Evolutionary conservation across 78 protist genomes (phyloP), one percentile per base, ranked within the genome.

Genomic region (Ministeria vibrans): DNA sequence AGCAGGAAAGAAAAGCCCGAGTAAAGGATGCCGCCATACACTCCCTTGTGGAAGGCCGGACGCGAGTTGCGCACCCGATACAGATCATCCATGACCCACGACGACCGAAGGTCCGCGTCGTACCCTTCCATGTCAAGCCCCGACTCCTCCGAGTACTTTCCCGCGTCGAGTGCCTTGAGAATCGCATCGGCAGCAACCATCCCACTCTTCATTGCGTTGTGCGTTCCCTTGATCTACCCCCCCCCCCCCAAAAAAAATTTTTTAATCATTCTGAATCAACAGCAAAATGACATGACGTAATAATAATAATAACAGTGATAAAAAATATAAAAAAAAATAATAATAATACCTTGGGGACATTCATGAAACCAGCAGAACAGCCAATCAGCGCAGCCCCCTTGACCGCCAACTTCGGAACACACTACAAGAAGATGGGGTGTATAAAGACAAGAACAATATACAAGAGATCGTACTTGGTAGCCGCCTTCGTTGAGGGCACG

Each of bases 401-500:
- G 76, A 83, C 69, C 32, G 76, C n/a, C 4, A 92, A 78, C 83
- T 93, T 83, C 36, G 99, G 99, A 59, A 94, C 44, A 38, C 91
- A 76, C 76, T 86, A 45, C 5, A 9, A 28, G 18, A 61, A 15
- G 55, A 74, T 7, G 13, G 55, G 13, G n/a, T n/a, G n/a, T n/a
- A 51, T 22, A 51, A 51, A 51, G 18, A 51, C 13, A 51, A 51
- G 59, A 51, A 51, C 59, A 51, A 51, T 13, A 51, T 22, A 51
- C 30, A 51, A 51, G 59, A 18, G 18, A 51, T 18, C 66, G 2
- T n/a, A 55, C 73, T 23, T 83, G 91, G 20, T 82, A 28, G 32
- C 99, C 99, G 32, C 99, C 99, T 78, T 97, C 99, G 83, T 87
- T 91, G 49, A 97, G 79, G 34, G 97, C 92, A 32, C 99, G 90